phyloP scores from a whole-genome alignment of 2,329 filamentous ascomycete species.

The Aspergillus proliferans region DNA sequence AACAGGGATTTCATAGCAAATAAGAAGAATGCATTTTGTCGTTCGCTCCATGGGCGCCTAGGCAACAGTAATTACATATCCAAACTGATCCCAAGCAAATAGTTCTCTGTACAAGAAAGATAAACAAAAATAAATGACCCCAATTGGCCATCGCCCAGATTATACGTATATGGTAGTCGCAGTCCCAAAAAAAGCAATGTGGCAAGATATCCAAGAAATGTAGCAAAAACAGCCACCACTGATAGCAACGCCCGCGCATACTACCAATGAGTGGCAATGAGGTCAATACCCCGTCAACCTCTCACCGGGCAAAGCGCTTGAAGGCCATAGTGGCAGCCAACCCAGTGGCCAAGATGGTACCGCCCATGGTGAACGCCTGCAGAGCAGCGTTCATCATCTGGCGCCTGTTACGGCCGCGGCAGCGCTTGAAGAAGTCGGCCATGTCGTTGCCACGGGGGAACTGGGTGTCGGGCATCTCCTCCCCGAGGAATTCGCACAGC shows the following conservation, averaged over 20 bases:
- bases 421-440: constrained; percentile 50
- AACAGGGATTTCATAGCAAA: neutral
- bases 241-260: constrained; percentile 19
- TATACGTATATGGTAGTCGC: neutral
- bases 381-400: constrained; percentile 52
- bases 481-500: constrained; percentile 50
- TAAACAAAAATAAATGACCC: neutral
- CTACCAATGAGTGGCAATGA: constrained; percentile 2
- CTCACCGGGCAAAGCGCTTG: constrained; percentile 33
- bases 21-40: neutral
- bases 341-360: constrained; percentile 43
- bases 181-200: neutral
- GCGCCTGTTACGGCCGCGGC: constrained; percentile 47
- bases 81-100: no score
- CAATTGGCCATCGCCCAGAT: neutral
- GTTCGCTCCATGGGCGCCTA: neutral
- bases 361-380: constrained; percentile 46
- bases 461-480: constrained; percentile 44
- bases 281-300: neutral
- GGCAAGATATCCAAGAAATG: neutral
- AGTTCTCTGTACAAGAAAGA: neutral
- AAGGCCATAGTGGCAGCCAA: constrained; percentile 35
- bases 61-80: neutral
- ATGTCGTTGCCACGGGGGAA: constrained; percentile 51
- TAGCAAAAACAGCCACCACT: neutral